Evolutionary conservation across 805 yeast species (phyloP), one percentile per base, ranked within the genome.

Genomic region (Lipomyces starkeyi): DNA sequence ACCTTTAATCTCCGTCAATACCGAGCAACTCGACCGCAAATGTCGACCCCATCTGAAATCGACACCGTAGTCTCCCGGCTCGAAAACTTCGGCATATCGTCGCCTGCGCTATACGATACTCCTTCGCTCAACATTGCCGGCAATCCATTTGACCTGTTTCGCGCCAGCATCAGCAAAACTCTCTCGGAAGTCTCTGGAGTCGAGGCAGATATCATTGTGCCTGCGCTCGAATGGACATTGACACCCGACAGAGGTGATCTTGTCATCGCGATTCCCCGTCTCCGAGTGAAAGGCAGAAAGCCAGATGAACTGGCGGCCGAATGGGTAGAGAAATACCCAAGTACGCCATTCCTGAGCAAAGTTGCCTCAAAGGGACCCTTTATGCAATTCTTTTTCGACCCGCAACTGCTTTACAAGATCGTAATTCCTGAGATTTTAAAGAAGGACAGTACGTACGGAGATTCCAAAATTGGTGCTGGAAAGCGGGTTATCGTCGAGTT

Each of bases 181-280:
- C 84, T 95, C 68, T 83, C 90, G 68, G 82, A 84, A 72, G 81
- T 95, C 73, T 84, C 96, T 22, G 89, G 88, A 49, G 96, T 93
- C 54, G 90, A 89, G 67, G 80, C 84, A 65, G 80, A 82, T 2
- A 78, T 92, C 61, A 91, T 93, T 71, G 91, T 84, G 79, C 91
- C 92, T 66, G 92, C 97, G 49, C 84, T 95, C 75, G 98, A 95
- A 80, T 86, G 94, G 84, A 92, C 97, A 27, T 83, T 85, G 72
- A 88, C 93, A 54, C 81, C 90, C 73, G 97, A 93, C 68, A 89
- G 94, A 76, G 99, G 98, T 77, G 99, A 95, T 79, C 84, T 95
- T 75, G 85, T 94, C 70, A 87, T 94, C 64, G 98, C 99, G 56
- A 84, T 95, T 56, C 99, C 98, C 74, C 88, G 98, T 78, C 82